Evolutionary conservation across 352 stramenopile genomes (phyloP), one percentile per base, ranked within the genome.

Genomic region (Blastocystis sp.): DNA sequence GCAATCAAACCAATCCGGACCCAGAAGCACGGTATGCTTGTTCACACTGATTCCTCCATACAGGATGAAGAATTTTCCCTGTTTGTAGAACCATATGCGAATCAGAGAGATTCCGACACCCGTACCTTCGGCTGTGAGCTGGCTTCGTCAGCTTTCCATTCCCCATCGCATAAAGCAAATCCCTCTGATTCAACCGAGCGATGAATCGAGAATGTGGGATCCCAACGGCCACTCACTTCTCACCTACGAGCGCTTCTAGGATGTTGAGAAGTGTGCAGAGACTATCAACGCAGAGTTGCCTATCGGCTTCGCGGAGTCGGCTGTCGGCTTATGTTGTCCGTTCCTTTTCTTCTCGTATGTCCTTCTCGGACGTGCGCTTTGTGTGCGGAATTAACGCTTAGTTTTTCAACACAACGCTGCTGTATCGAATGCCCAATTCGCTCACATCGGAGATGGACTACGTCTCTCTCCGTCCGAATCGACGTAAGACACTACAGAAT

Each of bases 251-350:
- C 5, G 14, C 48, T 56, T 14, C 5, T 7, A 56, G 5, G 21
- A 76, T 76, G 66, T 56, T 76, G 66, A 76, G 38, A 48, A 76
- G n/a, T 11, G 38, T 76, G n/a, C 66, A 76, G 38, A 76, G 52
- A 14, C 34, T n/a, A 4, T 34, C 43, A n/a, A 48, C 48, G 17
- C 64, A 38, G 14, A 21, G 43, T n/a, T n/a, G 64, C 34, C 5
- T 17, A 38, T n/a, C 48, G 17, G 23, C 41, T 76, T 76, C 38
- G 10, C 52, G 10, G 41, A n/a, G 66, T 52, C n/a, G 21, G 14
- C n/a, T 48, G 5, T 17, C 66, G n/a, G 11, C n/a, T n/a, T 21
- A 21, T 17, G 41, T 48, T 14, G 40, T 48, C 1, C 41, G 66
- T 59, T 1, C n/a, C 1, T 60, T 14, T 41, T 76, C 66, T 48